phyloP scores from a whole-genome alignment of 2,329 filamentous ascomycete species.

The Aspergillus latus region DNA sequence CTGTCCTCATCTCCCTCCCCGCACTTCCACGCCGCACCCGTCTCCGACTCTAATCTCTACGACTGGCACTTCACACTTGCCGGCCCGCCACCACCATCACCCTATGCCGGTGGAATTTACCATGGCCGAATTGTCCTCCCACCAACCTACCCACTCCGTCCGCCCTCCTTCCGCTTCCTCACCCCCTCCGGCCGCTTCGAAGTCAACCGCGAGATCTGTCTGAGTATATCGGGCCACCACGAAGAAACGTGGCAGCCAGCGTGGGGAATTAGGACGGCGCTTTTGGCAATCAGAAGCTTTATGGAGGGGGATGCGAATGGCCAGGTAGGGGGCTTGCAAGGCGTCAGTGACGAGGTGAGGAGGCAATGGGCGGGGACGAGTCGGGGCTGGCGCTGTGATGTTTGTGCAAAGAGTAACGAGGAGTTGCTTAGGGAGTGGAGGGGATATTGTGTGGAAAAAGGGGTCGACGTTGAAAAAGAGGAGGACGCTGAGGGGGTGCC shows the following conservation, averaged over 20 bases:
- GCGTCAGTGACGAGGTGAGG: slow-evolving; percentile 62
- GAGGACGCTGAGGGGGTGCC: slow-evolving; percentile 47
- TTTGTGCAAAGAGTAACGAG: slow-evolving; percentile 63
- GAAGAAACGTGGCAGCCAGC: slow-evolving; percentile 99
- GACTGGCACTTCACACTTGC: slow-evolving; percentile 99
- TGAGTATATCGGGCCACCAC: slow-evolving; percentile 90
- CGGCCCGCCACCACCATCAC: slow-evolving; percentile 75
- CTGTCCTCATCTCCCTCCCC: slow-evolving; percentile 75
- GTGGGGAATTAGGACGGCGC: slow-evolving; percentile 90
- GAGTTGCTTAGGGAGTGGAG: slow-evolving; percentile 73
- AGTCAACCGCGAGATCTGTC: slow-evolving; percentile 93
- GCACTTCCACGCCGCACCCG: slow-evolving; percentile 79
- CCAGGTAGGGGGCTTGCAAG: slow-evolving; percentile 87
- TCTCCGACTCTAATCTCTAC: slow-evolving; percentile 83
- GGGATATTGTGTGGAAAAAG: slow-evolving; percentile 49
- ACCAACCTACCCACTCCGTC: slow-evolving; percentile 83
- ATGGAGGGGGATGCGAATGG: slow-evolving; percentile 90
- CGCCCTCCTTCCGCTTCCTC: slow-evolving; percentile 91
- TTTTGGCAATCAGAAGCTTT: slow-evolving; percentile 76
- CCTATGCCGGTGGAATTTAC: slow-evolving; percentile 81
- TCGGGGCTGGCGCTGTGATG: slow-evolving; percentile 64
- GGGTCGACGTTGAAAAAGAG: slow-evolving; percentile 37
- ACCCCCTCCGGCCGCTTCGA: slow-evolving; percentile 93
- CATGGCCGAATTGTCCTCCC: slow-evolving; percentile 94
- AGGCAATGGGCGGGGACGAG: slow-evolving; percentile 69